These are phyloP conservation scores for Rutidosis leptorrhynchoides DNA, from an alignment of 129 eudicot genomes.

Conservation along the genomic window DNA sequence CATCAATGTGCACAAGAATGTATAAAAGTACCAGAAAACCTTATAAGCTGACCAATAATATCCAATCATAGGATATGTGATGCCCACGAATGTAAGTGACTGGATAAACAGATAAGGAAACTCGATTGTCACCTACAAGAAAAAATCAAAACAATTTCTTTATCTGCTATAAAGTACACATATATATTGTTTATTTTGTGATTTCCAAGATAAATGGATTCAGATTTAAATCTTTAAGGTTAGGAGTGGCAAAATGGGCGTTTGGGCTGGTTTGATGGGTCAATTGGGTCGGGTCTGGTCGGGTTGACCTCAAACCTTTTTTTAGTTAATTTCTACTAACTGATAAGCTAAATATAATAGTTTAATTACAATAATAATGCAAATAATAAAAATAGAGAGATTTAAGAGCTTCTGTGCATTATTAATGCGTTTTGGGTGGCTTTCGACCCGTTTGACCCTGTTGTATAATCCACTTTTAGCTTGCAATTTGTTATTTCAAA, in stretches of 20 bases:
- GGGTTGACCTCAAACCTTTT: background rate
- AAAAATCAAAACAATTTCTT: background rate
- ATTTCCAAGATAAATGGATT: conserved; percentile 6
- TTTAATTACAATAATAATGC: background rate
- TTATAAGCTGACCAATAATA: conserved; percentile 49
- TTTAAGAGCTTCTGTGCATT: background rate
- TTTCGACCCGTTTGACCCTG: background rate
- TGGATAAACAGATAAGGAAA: conserved; percentile 52
- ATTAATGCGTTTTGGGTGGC: background rate
- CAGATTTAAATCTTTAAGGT: background rate
- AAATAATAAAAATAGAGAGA: background rate
- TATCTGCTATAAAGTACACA: background rate
- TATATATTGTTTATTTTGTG: conserved; percentile 2
- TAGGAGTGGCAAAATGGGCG: background rate
- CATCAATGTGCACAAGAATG: conserved; percentile 50
- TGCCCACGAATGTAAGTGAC: conserved; percentile 39
- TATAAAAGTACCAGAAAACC: conserved; percentile 52
- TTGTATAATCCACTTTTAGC: background rate
- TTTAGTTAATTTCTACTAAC: too few species aligned
- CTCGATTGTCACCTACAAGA: conserved; percentile 56
- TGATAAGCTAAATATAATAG: background rate
- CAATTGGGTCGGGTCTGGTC: background rate
- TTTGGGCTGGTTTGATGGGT: background rate
- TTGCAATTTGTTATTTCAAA: background rate
- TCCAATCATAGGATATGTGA: conserved; percentile 70